These are phyloP conservation scores for Proliferodiscus dingleyae DNA, from an alignment of 2,329 filamentous ascomycete species.

Conservation along the genomic window DNA sequence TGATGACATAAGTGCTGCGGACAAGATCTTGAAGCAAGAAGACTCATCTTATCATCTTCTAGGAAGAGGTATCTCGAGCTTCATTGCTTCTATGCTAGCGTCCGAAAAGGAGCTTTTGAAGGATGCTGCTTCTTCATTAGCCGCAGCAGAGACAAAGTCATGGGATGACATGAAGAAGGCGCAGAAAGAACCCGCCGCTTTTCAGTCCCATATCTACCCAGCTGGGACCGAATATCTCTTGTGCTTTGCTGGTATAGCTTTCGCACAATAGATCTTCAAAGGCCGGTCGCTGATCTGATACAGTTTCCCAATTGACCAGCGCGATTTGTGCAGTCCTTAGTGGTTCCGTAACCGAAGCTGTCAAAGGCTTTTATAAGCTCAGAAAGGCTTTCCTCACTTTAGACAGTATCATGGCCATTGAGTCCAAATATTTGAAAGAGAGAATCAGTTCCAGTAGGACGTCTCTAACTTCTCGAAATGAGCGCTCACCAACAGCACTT, in stretches of 20 bases:
- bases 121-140: conserved; percentile 68
- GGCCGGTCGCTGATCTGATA: conserved; percentile 1
- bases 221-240: conserved; percentile 83
- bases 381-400: conserved; percentile 83
- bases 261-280: not conserved
- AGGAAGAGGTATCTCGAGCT: conserved; percentile 74
- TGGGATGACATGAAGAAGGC: conserved; percentile 72
- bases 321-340: conserved; percentile 86
- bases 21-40: conserved; percentile 64
- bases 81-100: conserved; percentile 80
- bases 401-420: conserved; percentile 71
- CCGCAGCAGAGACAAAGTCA: conserved; percentile 70
- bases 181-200: conserved; percentile 58
- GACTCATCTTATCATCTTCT: conserved; percentile 85
- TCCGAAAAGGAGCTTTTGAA: conserved; percentile 91
- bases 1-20: conserved; percentile 83
- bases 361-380: conserved; percentile 89
- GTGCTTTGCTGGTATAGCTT: conserved; percentile 56
- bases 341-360: conserved; percentile 84
- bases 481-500: not conserved
- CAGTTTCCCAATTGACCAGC: conserved; percentile 76
- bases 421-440: conserved; percentile 50
- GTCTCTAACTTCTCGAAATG: conserved; percentile 11
- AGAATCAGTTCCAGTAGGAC: conserved; percentile 13
- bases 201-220: conserved; percentile 60